phyloP scores from a whole-genome alignment of 108 stramenopile species.

The Pseudonitzschia delicatissima region DNA sequence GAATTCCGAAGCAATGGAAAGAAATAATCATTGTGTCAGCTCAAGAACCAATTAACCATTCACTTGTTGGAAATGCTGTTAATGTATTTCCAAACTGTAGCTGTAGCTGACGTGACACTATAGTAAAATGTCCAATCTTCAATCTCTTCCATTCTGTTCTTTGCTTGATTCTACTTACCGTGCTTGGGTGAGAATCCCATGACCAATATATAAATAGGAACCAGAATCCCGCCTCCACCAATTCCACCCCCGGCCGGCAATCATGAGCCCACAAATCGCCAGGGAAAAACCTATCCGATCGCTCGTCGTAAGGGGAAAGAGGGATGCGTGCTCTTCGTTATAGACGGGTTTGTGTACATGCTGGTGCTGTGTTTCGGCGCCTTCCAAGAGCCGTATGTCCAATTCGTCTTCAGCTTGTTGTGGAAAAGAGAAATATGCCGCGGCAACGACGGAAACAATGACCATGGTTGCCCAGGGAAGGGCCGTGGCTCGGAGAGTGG shows the following conservation, averaged over 20 bases:
- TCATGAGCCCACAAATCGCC: constrained; percentile 49
- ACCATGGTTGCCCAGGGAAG: constrained; percentile 25
- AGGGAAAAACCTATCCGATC: constrained; percentile 57
- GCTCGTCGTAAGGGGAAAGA: constrained; percentile 47
- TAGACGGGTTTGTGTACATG: constrained; percentile 29
- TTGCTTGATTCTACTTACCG: constrained; percentile 39
- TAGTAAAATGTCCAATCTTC: too few relatives aligned
- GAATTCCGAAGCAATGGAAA: constrained; percentile 2
- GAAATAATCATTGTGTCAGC: constrained; percentile 18
- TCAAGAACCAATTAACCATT: too few relatives aligned
- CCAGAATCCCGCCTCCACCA: constrained; percentile 84
- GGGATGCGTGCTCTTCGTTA: constrained; percentile 29
- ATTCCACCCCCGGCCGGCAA: constrained; percentile 85
- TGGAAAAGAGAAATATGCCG: constrained; percentile 8
- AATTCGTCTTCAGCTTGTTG: background rate
- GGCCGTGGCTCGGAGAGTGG: constrained; percentile 1
- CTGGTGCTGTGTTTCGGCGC: background rate
- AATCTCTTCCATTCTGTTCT: too few relatives aligned
- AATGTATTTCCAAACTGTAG: too few relatives aligned
- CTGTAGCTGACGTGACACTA: too few relatives aligned
- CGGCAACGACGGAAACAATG: constrained; percentile 26
- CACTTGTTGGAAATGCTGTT: too few relatives aligned
- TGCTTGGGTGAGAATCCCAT: constrained; percentile 69
- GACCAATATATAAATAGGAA: constrained; percentile 83
- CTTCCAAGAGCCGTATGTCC: background rate